These are phyloP conservation scores for Alternaria metachromatica DNA, from an alignment of 2,329 filamentous ascomycete species.

Conservation along the genomic window DNA sequence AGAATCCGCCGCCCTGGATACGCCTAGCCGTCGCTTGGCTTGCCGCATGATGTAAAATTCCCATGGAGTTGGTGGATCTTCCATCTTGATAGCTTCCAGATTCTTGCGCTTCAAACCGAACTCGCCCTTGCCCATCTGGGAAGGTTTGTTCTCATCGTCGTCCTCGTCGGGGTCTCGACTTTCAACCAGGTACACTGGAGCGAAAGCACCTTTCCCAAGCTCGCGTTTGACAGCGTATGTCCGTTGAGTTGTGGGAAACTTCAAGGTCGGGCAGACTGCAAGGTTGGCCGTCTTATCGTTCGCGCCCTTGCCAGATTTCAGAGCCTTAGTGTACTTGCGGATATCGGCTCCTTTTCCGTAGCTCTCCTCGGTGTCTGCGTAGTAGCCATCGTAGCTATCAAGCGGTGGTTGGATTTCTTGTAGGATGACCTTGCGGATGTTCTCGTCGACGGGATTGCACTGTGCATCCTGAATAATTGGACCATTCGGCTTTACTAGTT, in stretches of 20 bases:
- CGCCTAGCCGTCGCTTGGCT: conserved; percentile 76
- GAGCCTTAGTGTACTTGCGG: conserved; percentile 77
- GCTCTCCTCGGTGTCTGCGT: conserved; percentile 69
- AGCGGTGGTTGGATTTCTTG: conserved; percentile 76
- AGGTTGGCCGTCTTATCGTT: conserved; percentile 68
- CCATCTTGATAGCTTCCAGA: conserved; percentile 93
- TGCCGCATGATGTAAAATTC: conserved; percentile 96
- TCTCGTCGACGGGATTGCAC: conserved; percentile 88
- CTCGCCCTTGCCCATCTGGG: conserved; percentile 67
- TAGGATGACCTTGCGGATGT: conserved; percentile 76
- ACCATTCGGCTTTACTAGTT: conserved; percentile 59
- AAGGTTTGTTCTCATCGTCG: conserved; percentile 52
- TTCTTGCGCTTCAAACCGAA: conserved; percentile 64
- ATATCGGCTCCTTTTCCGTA: conserved; percentile 77
- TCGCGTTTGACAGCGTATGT: conserved; percentile 83
- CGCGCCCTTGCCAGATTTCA: conserved; percentile 63
- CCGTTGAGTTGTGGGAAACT: conserved; percentile 69
- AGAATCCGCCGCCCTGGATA: conserved; percentile 74
- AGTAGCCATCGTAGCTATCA: conserved; percentile 77
- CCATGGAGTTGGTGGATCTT: conserved; percentile 86
- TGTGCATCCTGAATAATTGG: conserved; percentile 81
- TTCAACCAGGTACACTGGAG: conserved; percentile 91
- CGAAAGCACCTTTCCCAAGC: conserved; percentile 91
- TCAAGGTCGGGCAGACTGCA: conserved; percentile 67
- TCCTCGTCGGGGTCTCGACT: conserved; percentile 63